Evolutionary conservation across 1,139 yeast species (phyloP).

Genomic region (Blastobotrys buckinghamii): DNA sequence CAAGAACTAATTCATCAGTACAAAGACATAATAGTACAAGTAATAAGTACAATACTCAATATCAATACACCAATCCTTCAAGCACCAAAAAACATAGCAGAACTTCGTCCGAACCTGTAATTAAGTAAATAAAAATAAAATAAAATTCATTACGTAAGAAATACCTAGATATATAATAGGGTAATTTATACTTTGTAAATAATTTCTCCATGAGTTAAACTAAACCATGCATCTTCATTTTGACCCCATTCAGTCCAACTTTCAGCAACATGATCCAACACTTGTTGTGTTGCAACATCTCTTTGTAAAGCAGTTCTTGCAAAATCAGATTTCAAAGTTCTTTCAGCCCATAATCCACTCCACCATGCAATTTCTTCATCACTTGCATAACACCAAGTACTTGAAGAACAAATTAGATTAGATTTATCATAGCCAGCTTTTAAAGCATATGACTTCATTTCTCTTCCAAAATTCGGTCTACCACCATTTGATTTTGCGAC

Average conservation of each 20-base stretch:
- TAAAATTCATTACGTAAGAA: no score
- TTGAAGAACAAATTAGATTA: constrained; percentile 14
- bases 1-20: neutral
- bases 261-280: constrained; percentile 17
- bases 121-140: no score
- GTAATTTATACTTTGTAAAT: constrained; percentile 20
- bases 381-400: constrained; percentile 24
- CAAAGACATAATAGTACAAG: no score
- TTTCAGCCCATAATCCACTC: constrained; percentile 25
- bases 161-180: no score
- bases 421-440: constrained; percentile 20
- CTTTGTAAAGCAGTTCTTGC: constrained; percentile 17
- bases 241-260: constrained; percentile 23
- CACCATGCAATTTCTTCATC: constrained; percentile 22
- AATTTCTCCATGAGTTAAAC: constrained; percentile 21
- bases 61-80: no score
- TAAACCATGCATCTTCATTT: constrained; percentile 20
- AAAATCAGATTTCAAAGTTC: constrained; percentile 21
- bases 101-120: no score
- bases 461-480: constrained; percentile 23
- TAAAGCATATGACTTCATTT: constrained; percentile 17
- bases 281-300: constrained; percentile 17
- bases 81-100: no score
- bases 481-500: constrained; percentile 24
- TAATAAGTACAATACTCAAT: no score